phyloP scores from a whole-genome alignment of 2,329 filamentous ascomycete genomes.

The Eurotiales sp. region DNA sequence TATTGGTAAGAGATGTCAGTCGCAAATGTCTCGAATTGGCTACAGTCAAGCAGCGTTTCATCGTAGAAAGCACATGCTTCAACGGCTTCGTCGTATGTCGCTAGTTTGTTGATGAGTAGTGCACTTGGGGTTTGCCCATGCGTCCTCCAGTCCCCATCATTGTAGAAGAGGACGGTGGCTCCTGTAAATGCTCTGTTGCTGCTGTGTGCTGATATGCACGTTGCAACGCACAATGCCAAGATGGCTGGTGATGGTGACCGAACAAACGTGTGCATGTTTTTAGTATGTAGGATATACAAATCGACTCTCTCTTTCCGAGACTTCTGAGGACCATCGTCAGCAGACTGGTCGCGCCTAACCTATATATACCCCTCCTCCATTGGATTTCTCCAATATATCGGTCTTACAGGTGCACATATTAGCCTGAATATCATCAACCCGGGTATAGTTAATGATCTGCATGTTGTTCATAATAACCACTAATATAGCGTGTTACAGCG shows the following conservation, averaged over 20 bases:
- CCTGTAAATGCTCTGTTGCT: neutral
- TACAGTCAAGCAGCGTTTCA: slow-evolving; percentile 12
- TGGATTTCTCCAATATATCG: too few relatives aligned
- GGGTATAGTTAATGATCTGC: too few relatives aligned
- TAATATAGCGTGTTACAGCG: too few relatives aligned
- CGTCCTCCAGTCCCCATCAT: slow-evolving; percentile 8
- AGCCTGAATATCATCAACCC: too few relatives aligned
- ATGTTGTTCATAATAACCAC: too few relatives aligned
- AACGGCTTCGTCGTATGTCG: slow-evolving; percentile 5
- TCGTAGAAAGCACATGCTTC: slow-evolving; percentile 8
- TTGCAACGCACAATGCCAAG: slow-evolving; percentile 2
- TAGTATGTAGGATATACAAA: too few relatives aligned
- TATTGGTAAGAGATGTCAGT: slow-evolving; percentile 7
- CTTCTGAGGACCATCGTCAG: too few relatives aligned
- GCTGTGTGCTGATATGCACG: neutral
- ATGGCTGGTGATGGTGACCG: neutral
- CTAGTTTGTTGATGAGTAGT: slow-evolving; percentile 5
- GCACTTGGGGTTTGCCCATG: slow-evolving; percentile 10
- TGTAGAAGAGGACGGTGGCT: slow-evolving; percentile 12
- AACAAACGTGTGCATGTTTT: too few relatives aligned
- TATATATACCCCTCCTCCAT: too few relatives aligned
- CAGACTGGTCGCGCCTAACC: too few relatives aligned
- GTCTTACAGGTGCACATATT: too few relatives aligned
- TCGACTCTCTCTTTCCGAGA: too few relatives aligned
- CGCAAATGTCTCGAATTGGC: neutral